Evolutionary conservation across 139 green algal genomes (phyloP).

Genomic region (Microglena sp.): DNA sequence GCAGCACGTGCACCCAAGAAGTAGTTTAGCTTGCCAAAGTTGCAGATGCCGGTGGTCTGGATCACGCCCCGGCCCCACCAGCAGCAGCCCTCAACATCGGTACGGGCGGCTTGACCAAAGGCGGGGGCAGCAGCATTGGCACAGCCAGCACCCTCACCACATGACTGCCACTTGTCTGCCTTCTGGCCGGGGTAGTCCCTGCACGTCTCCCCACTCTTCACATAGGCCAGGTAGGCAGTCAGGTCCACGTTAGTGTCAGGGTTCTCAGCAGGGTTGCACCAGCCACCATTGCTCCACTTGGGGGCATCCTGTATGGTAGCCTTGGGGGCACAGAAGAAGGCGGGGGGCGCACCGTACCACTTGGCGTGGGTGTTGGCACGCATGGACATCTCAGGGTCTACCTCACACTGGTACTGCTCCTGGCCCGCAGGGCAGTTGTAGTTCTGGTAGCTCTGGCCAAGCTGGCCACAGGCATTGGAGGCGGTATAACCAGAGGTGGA

Average conservation of each 20-base stretch:
- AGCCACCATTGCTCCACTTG: background rate
- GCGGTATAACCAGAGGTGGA: background rate
- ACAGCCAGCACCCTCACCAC: background rate
- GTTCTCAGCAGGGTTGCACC: background rate
- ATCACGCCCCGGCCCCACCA: conserved; percentile 3
- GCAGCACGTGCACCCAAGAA: background rate
- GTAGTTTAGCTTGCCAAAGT: conserved; percentile 7
- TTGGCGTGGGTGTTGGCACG: conserved; percentile 4
- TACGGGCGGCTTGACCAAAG: background rate
- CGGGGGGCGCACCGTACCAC: background rate
- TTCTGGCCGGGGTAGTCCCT: background rate
- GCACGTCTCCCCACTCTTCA: background rate
- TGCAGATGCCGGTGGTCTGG: conserved; percentile 5
- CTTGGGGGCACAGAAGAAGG: conserved; percentile 4
- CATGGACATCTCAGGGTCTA: conserved; percentile 1
- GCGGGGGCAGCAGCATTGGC: background rate
- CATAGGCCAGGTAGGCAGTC: background rate
- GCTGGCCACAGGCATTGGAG: conserved; percentile 4
- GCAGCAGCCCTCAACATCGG: conserved; percentile 7
- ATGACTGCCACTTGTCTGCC: background rate
- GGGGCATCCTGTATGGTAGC: background rate
- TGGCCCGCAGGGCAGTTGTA: background rate
- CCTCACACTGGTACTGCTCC: background rate
- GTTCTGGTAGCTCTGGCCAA: conserved; percentile 6
- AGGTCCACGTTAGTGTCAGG: background rate